Conservation (phyloP, 805 yeast species). For the Scheffersomyces coipomensis region DNA sequence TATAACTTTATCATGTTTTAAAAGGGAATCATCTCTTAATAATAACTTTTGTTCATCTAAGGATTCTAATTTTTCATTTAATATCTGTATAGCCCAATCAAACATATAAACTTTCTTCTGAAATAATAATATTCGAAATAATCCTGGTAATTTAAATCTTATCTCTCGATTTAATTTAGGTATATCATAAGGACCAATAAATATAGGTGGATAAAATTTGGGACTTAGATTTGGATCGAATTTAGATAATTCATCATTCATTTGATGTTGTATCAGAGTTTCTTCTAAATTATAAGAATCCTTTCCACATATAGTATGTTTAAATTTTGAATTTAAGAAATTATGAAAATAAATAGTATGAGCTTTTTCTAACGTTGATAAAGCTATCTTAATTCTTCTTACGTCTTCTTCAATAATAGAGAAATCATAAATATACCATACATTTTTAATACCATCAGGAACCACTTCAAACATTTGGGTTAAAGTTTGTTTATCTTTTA, state of each 20-base stretch:
- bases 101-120: slow-evolving; percentile 19
- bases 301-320: neutral
- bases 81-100: slow-evolving; percentile 27
- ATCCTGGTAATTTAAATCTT: slow-evolving; percentile 26
- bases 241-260: slow-evolving; percentile 6
- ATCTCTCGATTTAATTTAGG: slow-evolving; percentile 19
- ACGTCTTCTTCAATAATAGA: slow-evolving; percentile 16
- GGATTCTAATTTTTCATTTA: slow-evolving; percentile 9
- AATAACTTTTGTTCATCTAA: slow-evolving; percentile 18
- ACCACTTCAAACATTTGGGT: slow-evolving; percentile 32
- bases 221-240: neutral
- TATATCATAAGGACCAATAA: slow-evolving; percentile 13
- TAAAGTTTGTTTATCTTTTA: slow-evolving; percentile 24
- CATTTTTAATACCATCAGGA: slow-evolving; percentile 53
- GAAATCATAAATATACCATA: slow-evolving; percentile 56
- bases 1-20: slow-evolving; percentile 48
- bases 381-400: slow-evolving; percentile 20
- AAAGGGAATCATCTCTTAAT: slow-evolving; percentile 16
- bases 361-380: slow-evolving; percentile 26
- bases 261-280: neutral
- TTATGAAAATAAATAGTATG: slow-evolving; percentile 8
- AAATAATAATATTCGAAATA: slow-evolving; percentile 19
- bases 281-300: neutral
- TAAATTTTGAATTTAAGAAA: neutral
- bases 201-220: slow-evolving; percentile 30